Conservation (phyloP, 2,329 filamentous ascomycete species). For the Aspergillus carbonarius region DNA sequence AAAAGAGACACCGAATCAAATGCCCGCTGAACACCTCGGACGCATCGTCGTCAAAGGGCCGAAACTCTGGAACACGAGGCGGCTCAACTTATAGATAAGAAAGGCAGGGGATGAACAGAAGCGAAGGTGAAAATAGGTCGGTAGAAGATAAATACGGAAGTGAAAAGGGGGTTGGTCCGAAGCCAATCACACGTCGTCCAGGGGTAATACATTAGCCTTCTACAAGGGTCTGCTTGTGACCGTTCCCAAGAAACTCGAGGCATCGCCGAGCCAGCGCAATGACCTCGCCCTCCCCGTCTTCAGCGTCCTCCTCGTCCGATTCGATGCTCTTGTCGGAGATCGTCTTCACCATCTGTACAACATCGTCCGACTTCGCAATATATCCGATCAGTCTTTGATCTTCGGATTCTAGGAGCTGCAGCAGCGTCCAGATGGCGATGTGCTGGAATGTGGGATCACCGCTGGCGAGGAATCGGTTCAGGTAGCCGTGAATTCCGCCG, state of each 20-base stretch:
- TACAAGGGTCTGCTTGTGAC: conserved; percentile 72
- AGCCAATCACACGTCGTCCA: conserved; percentile 4
- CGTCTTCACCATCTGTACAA: conserved; percentile 85
- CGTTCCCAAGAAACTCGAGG: conserved; percentile 79
- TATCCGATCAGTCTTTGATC: conserved; percentile 84
- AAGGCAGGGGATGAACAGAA: conserved; percentile 2
- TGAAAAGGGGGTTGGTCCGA: conserved; percentile 15
- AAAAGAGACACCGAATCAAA: conserved; percentile 28
- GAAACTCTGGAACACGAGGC: conserved; percentile 9
- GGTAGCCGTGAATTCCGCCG: conserved; percentile 92
- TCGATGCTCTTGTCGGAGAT: conserved; percentile 90
- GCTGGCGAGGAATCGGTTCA: conserved; percentile 87
- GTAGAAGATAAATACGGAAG: conserved; percentile 7
- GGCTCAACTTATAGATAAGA: conserved; percentile 10
- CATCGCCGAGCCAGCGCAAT: conserved; percentile 87
- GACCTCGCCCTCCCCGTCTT: conserved; percentile 90
- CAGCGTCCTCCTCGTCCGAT: conserved; percentile 79
- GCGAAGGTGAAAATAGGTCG: conserved; percentile 16
- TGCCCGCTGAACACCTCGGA: conserved; percentile 34
- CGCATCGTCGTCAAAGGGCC: conserved; percentile 20
- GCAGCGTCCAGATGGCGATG: conserved; percentile 96
- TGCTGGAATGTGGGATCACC: conserved; percentile 98
- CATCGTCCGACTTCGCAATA: conserved; percentile 85
- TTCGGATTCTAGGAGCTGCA: conserved; percentile 93
- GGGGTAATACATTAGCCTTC: conserved; percentile 59